These are phyloP conservation scores for Tulasnella sp. DNA, from an alignment of 768 basidiomycete genomes.

Conservation along the genomic window DNA sequence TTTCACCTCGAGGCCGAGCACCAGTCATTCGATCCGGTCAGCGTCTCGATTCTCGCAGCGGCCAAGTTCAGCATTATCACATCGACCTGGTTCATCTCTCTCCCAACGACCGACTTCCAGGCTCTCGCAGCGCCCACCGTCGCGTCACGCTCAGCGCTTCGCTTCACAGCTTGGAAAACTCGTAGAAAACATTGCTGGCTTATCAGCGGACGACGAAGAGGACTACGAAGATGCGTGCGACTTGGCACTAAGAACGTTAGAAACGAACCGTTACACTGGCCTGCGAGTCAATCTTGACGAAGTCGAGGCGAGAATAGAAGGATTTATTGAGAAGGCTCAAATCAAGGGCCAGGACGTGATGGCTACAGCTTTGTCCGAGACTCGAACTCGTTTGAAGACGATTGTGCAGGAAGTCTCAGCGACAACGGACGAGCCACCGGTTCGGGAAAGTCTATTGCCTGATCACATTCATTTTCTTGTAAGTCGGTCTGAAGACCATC, in stretches of 20 bases:
- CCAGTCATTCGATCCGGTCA: constrained; percentile 32
- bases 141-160: constrained; percentile 51
- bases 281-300: constrained; percentile 53
- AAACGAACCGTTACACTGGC: constrained; percentile 55
- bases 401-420: background rate
- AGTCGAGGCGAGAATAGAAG: constrained; percentile 52
- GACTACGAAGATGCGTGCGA: constrained; percentile 53
- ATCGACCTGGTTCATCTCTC: constrained; percentile 42
- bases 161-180: constrained; percentile 54
- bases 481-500: constrained; percentile 32
- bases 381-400: constrained; percentile 51
- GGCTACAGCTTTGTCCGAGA: constrained; percentile 56
- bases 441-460: constrained; percentile 43
- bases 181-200: constrained; percentile 42
- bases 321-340: constrained; percentile 67
- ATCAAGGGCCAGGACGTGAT: constrained; percentile 61
- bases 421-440: background rate
- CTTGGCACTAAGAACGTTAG: constrained; percentile 56
- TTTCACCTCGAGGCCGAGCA: constrained; percentile 28
- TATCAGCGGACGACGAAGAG: constrained; percentile 46
- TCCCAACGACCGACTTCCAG: constrained; percentile 49
- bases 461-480: constrained; percentile 74
- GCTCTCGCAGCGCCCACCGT: constrained; percentile 52
- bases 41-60: constrained; percentile 40
- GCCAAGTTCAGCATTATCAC: constrained; percentile 32